These are phyloP conservation scores for Planoprotostelium fungivorum DNA, from an alignment of 78 protist genomes.

Conservation along the genomic window DNA sequence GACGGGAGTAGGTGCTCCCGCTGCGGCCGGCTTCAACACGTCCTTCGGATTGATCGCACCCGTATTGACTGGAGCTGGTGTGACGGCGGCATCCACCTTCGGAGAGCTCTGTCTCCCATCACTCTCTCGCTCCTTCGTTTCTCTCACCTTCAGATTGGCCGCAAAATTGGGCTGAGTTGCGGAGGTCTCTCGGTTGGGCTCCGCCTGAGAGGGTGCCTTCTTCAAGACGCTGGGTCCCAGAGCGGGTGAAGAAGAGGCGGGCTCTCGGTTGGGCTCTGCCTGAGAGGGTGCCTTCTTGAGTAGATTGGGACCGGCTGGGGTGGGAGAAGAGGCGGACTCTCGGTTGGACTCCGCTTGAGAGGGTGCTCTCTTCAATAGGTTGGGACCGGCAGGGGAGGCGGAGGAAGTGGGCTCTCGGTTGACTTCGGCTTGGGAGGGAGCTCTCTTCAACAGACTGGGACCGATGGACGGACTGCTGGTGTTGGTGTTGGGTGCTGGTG, in stretches of 20 bases:
- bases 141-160: background rate
- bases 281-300: background rate
- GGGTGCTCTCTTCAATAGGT: background rate
- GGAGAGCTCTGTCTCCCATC: background rate
- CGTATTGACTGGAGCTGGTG: background rate
- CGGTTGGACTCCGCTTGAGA: background rate
- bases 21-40: background rate
- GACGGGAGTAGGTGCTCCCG: too few relatives aligned
- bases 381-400: background rate
- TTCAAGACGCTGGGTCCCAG: background rate
- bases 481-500: background rate
- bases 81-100: background rate
- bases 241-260: background rate
- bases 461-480: background rate
- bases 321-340: background rate
- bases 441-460: background rate
- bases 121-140: too few relatives aligned
- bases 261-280: background rate
- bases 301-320: background rate
- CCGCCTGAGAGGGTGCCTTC: background rate
- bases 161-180: background rate
- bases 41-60: background rate
- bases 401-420: background rate
- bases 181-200: background rate
- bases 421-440: background rate